Base-by-base conservation (phyloP, 805 yeast genomes). In the Wickerhamiella bombiphila region DNA sequence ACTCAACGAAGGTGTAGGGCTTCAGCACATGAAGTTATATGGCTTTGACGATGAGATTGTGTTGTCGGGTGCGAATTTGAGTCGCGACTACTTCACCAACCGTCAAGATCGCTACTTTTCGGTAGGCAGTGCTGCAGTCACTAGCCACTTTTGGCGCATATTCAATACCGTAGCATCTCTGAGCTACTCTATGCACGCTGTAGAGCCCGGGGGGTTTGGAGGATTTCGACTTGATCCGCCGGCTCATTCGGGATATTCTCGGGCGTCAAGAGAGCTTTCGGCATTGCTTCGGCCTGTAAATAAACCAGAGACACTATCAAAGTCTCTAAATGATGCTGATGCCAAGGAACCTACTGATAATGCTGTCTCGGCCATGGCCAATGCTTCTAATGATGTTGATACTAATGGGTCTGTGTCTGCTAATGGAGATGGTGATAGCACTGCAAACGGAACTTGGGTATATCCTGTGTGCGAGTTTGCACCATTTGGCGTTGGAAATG, bases 11-110 rank as follows among this genome's bases (percentile, higher is more conserved):
- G 86, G 93, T 3, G 65, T 70, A 48, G 98, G 98, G 0, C 66
- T 91, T 36, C 98, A 91, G 57, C 98, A 91, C 54, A 91, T 91
- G 97, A 91, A 91, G 56, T 68, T 91, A 21, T 91, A 91, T 56
- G 98, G 98, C 1, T 75, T 86, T 51, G 98, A 91, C 56, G 74
- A 83, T 50, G 94, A 86, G 53, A 73, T 91, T 30, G 69, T 91
- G 15, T 65, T 91, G 22, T 71, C 80, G 14, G 98, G 97, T 5
- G 98, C 98, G 2, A 91, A 91, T 52, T 64, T 91, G 34, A 82
- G 95, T 0, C 64, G 70, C 26, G 98, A 91, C 59, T 91, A 91
- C 57, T 91, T 91, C 59, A 80, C 94, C 3, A 78, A 88, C 57
- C 72, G 98, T 46, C 98, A 91, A 56, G 98, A 91, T 57, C 64